Conservation (phyloP, 2,329 filamentous ascomycete species). For the Fusarium chuoi region DNA sequence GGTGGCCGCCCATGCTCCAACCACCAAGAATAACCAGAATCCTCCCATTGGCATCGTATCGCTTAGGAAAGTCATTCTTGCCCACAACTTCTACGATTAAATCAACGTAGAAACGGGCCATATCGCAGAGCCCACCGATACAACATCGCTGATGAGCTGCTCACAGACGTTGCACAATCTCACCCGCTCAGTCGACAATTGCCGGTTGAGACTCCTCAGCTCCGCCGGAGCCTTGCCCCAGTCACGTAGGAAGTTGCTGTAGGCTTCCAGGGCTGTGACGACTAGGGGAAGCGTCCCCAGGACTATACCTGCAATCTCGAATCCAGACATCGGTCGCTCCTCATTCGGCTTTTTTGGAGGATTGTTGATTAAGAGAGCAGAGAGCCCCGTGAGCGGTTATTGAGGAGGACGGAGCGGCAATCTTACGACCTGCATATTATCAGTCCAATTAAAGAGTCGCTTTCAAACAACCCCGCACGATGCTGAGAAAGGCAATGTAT, state of each 20-base stretch:
- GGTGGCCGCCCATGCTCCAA: too few species aligned
- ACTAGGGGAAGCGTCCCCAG: constrained; percentile 35
- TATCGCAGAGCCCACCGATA: not conserved
- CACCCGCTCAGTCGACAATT: constrained; percentile 40
- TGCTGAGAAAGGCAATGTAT: not conserved
- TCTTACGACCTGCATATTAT: not conserved
- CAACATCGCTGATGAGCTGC: constrained; percentile 43
- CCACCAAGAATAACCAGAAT: too few species aligned
- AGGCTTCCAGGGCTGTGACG: constrained; percentile 28
- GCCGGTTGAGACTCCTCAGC: constrained; percentile 34
- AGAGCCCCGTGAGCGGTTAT: not conserved
- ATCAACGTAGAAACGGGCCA: too few species aligned
- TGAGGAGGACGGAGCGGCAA: not conserved
- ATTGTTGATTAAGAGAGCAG: not conserved
- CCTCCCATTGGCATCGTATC: too few species aligned
- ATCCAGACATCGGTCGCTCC: constrained; percentile 25
- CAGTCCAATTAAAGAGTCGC: not conserved
- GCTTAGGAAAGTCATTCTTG: too few species aligned
- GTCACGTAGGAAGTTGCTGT: constrained; percentile 35
- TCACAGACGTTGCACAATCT: constrained; percentile 47
- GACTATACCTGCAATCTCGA: constrained; percentile 38
- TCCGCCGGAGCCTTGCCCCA: constrained; percentile 36
- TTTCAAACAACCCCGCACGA: not conserved
- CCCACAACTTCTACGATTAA: too few species aligned
- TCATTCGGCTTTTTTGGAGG: rapidly evolving